Conservation (phyloP, 2,329 filamentous ascomycete species). For the Calonectria henricotiae region DNA sequence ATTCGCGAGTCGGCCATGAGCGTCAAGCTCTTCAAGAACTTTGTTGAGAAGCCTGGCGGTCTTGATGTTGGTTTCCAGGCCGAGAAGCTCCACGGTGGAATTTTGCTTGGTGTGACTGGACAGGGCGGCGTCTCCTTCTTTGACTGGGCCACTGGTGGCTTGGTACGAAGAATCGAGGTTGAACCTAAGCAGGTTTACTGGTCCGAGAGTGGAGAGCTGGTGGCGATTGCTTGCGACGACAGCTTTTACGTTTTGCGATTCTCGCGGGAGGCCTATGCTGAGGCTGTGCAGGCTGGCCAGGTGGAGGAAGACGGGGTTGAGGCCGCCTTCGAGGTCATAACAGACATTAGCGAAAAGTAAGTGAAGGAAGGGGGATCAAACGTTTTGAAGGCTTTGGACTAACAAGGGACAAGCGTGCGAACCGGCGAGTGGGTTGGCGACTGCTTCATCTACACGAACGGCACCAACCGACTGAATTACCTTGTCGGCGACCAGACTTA, state of each 20-base stretch:
- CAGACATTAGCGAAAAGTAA: slow-evolving; percentile 92
- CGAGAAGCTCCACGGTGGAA: slow-evolving; percentile 90
- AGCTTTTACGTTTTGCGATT: slow-evolving; percentile 95
- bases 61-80: slow-evolving; percentile 96
- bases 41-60: slow-evolving; percentile 90
- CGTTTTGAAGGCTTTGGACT: background rate
- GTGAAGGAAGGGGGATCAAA: slow-evolving; percentile 41
- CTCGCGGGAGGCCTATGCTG: slow-evolving; percentile 89
- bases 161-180: slow-evolving; percentile 93
- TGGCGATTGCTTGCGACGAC: slow-evolving; percentile 94
- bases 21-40: slow-evolving; percentile 98
- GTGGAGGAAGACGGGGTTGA: slow-evolving; percentile 95
- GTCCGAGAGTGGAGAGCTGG: slow-evolving; percentile 96
- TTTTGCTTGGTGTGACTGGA: slow-evolving; percentile 93
- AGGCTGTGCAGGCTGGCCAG: slow-evolving; percentile 85
- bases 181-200: slow-evolving; percentile 87
- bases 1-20: slow-evolving; percentile 95
- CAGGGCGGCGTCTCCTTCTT: slow-evolving; percentile 96
- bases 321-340: slow-evolving; percentile 95
- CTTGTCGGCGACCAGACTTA: slow-evolving; percentile 98
- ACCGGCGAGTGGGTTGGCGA: slow-evolving; percentile 99
- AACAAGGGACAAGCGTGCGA: slow-evolving; percentile 74
- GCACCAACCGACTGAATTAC: slow-evolving; percentile 96
- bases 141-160: slow-evolving; percentile 91
- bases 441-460: slow-evolving; percentile 99